Percentiles rank a stretch among this genome's conserved stretches.
phyloP scores from a whole-genome alignment of 495 filamentous ascomycete species.

The Talaromyces adpressus region DNA sequence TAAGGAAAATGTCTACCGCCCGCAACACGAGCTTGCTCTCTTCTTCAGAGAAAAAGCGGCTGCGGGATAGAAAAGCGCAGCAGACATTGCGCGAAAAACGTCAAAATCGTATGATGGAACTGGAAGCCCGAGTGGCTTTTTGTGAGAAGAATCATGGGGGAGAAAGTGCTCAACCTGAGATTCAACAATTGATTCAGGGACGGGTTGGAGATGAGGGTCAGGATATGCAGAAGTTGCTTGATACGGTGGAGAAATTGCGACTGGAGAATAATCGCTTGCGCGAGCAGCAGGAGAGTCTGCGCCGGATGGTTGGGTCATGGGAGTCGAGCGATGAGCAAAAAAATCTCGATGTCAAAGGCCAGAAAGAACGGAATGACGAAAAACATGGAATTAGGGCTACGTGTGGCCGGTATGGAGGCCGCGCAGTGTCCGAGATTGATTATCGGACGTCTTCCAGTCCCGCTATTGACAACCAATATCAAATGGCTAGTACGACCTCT shows the following conservation, averaged over 20 bases:
- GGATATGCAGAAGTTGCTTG: slow-evolving; percentile 9
- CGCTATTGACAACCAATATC: neutral
- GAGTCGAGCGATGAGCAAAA: slow-evolving; percentile 5
- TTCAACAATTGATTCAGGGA: neutral
- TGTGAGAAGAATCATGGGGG: slow-evolving; percentile 18
- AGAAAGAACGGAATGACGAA: neutral
- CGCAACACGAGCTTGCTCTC: slow-evolving; percentile 7
- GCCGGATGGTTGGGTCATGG: slow-evolving; percentile 17
- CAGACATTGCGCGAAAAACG: slow-evolving; percentile 23
- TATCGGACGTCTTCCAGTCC: neutral
- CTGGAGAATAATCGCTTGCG: slow-evolving; percentile 18
- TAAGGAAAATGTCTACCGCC: neutral
- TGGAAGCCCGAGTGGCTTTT: slow-evolving; percentile 18
- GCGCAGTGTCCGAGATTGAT: neutral
- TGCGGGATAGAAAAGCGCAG: slow-evolving; percentile 23
- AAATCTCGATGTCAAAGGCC: neutral
- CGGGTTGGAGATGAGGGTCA: neutral
- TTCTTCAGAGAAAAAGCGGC: slow-evolving; percentile 17
- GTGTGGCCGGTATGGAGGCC: neutral
- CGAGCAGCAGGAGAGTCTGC: slow-evolving; percentile 13
- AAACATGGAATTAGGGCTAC: neutral
- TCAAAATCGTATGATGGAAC: slow-evolving; percentile 12
- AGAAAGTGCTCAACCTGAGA: neutral
- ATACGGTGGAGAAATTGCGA: slow-evolving; percentile 17
- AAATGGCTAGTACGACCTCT: neutral